phyloP scores from a whole-genome alignment of 192 early-diverging fungal species.

The Rhizophagus clarus region DNA sequence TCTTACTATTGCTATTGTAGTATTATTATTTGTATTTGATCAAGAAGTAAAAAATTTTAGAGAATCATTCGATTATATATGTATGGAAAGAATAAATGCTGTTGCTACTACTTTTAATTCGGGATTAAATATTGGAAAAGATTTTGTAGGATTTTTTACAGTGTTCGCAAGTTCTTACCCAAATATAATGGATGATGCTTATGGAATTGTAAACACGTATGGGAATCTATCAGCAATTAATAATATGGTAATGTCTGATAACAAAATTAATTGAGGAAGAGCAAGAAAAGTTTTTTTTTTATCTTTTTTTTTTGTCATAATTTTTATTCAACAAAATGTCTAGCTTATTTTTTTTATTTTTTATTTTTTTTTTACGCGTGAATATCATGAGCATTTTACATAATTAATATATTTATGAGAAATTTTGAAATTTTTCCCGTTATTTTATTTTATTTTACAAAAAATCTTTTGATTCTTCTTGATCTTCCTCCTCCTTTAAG shows the following conservation, averaged over 20 bases:
- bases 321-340: too few relatives aligned
- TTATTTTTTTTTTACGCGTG: background rate
- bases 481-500: background rate
- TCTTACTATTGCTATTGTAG: background rate
- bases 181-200: background rate
- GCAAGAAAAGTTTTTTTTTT: background rate
- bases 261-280: background rate
- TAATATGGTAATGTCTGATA: background rate
- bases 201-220: background rate
- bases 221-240: background rate
- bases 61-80: background rate
- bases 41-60: background rate
- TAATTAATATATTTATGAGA: background rate
- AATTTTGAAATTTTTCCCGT: too few relatives aligned
- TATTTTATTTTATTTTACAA: background rate
- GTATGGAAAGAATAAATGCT: background rate
- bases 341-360: background rate
- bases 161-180: background rate
- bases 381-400: background rate
- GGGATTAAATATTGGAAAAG: background rate
- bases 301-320: too few relatives aligned
- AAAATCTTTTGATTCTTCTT: background rate
- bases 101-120: background rate
- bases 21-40: background rate
- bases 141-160: background rate